Evolutionary conservation across 768 basidiomycete genomes (phyloP).

Genomic region (Sutorius australiensis): DNA sequence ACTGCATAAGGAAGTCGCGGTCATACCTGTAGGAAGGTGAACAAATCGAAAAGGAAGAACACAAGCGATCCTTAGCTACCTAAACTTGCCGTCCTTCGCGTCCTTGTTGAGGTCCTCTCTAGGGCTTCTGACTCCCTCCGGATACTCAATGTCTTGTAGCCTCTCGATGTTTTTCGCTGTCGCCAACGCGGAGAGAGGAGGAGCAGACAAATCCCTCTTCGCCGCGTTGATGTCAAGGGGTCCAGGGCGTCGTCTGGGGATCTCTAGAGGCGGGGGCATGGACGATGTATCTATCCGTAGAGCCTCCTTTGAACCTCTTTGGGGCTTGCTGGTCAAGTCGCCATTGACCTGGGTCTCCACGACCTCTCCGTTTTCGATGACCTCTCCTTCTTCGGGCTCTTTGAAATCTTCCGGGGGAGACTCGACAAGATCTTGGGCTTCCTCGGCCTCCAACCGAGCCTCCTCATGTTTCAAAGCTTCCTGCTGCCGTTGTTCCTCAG

Average conservation of each 20-base stretch:
- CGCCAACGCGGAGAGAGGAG: slow-evolving; percentile 57
- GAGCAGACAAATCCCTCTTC: slow-evolving; percentile 35
- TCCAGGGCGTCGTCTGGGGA: slow-evolving; percentile 55
- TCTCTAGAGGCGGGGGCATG: slow-evolving; percentile 38
- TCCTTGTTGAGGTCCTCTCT: slow-evolving; percentile 79
- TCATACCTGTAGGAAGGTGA: slow-evolving; percentile 66
- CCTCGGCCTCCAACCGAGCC: slow-evolving; percentile 35
- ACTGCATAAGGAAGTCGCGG: slow-evolving; percentile 95
- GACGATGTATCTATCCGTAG: slow-evolving; percentile 65
- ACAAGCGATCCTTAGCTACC: slow-evolving; percentile 39
- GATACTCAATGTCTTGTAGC: slow-evolving; percentile 73
- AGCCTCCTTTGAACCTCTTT: slow-evolving; percentile 41
- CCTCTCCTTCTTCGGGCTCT: slow-evolving; percentile 40
- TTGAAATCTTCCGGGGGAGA: slow-evolving; percentile 44
- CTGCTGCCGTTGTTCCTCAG: slow-evolving; percentile 30
- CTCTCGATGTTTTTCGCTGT: slow-evolving; percentile 86
- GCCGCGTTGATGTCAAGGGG: slow-evolving; percentile 66
- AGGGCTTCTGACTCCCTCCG: slow-evolving; percentile 79
- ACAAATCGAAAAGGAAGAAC: neutral
- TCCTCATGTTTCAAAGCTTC: slow-evolving; percentile 21
- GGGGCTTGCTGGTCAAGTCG: slow-evolving; percentile 39
- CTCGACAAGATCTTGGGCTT: slow-evolving; percentile 31
- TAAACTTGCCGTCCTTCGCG: slow-evolving; percentile 85
- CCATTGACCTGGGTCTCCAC: slow-evolving; percentile 29
- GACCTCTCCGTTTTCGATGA: slow-evolving; percentile 32